A percentile compares a stretch with the other conserved stretches of the same genome.
Conservation (phyloP, 441 rosid species). For the Hura crepitans region DNA sequence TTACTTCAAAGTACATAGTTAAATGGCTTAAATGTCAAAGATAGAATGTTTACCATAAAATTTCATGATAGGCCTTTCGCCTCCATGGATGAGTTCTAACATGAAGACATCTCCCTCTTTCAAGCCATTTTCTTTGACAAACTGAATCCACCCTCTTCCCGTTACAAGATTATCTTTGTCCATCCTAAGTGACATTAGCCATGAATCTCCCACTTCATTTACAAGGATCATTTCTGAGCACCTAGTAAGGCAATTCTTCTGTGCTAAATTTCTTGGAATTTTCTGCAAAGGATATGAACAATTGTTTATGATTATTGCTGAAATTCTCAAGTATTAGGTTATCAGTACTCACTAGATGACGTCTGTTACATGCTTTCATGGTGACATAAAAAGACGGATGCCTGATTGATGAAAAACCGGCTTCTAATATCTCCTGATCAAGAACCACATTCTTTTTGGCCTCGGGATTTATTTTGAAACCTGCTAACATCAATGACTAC, state of each 20-base stretch:
- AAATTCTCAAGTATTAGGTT: background rate
- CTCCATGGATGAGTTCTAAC: slow-evolving; percentile 15
- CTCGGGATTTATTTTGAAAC: background rate
- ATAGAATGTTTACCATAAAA: background rate
- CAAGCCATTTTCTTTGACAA: slow-evolving; percentile 1
- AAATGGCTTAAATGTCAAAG: too few species aligned
- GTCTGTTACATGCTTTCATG: background rate
- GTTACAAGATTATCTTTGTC: background rate
- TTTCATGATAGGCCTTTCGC: slow-evolving; percentile 1
- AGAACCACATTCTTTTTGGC: background rate
- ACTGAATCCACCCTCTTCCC: background rate
- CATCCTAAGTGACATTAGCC: background rate
- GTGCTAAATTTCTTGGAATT: too few species aligned
- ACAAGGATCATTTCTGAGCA: slow-evolving; percentile 2
- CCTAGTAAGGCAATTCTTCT: too few species aligned
- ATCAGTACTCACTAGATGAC: slow-evolving; percentile 3
- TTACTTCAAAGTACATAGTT: too few species aligned
- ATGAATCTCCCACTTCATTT: slow-evolving; percentile 15
- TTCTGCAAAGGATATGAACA: background rate
- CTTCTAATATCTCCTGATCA: background rate
- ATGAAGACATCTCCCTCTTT: slow-evolving; percentile 11
- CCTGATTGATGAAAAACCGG: background rate
- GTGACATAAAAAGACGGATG: background rate
- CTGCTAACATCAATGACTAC: background rate
- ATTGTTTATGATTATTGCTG: background rate